Evolutionary conservation across 495 filamentous ascomycete genomes (phyloP), one percentile per base, ranked within the genome.

Genomic region (Acidomyces sp.): DNA sequence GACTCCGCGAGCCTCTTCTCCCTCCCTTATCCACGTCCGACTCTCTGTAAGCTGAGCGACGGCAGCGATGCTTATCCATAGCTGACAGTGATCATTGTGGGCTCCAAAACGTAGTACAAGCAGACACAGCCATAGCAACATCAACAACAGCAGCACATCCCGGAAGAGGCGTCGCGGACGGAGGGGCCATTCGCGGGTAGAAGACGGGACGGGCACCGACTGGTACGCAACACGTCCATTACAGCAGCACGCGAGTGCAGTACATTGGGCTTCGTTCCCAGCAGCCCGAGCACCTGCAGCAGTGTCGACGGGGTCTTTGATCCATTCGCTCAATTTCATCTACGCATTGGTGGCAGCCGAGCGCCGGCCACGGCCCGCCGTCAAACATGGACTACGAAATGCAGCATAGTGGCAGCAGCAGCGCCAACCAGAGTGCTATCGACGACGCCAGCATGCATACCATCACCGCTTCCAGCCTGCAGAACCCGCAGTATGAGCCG

Each of bases 371-470:
- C 25, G 24, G 9, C 26, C 26, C 26, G 27, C 25, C 4, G 16
- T 42, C 15, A 16, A 45, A 34, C 19, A 39, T 31, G 35, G 37
- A 39, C 13, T 29, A 38, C 24, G 19, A 49, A 21, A n/a, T n/a
- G n/a, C n/a, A n/a, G n/a, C n/a, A n/a, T n/a, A n/a, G n/a, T n/a
- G n/a, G n/a, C n/a, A n/a, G 18, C 16, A 48, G 39, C 17, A 45
- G 11, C 43, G 41, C 6, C 34, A 23, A 19, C 34, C 41, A 36
- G 24, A 25, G 39, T 18, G 17, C 43, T 25, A 46, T 51, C 17
- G 52, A 46, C 40, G 57, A 60, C 43, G 53, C 57, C 31, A 52
- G 45, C 49, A 62, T 57, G 54, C 53, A 56, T 41, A 60, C 58
- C 34, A 62, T 60, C 40, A 61, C 56, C 30, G 53, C 56, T 18